Evolutionary conservation across 305 asterid genomes (phyloP), one percentile per base, ranked within the genome.

Genomic region (Fraxinus greggii): DNA sequence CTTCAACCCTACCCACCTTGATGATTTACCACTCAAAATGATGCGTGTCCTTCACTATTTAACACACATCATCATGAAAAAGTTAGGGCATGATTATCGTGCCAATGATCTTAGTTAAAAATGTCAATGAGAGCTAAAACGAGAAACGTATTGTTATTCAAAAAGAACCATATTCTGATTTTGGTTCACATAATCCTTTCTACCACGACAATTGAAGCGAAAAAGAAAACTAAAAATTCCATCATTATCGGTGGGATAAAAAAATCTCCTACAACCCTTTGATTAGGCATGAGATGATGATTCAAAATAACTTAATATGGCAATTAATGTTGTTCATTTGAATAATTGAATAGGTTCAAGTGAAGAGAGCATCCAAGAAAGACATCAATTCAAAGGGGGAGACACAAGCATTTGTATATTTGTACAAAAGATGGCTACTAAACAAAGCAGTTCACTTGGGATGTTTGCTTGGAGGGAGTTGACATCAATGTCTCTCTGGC

Each of bases 371-470:
- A 78, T 78, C 70, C 72, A 23, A 83, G 48, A 13, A 79, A 84
- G 42, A 7, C 75, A 35, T 32, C 32, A 82, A 26, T 72, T 73
- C 33, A 31, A 29, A 24, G 19, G 79, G 54, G 45, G 65, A 81
- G 87, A 83, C 85, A 86, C 65, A 56, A 69, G 86, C 89, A 92
- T 85, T 84, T 67, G 83, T 82, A 84, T 85, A 78, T 81, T 82
- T 65, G 78, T 83, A 76, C 84, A 78, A 78, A 80, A 75, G 88
- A 85, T 72, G 74, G 87, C 45, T 33, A 84, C 89, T 72, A 65
- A 72, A 84, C 79, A 78, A 1, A 80, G 87, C 72, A 86, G 38
- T 78, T 67, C 92, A 90, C 89, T 83, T 88, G 92, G 69, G 85
- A 84, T 89, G 93, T 90, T 90, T 84, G 82, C 76, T 69, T 69